Evolutionary conservation across 2,329 filamentous ascomycete species (phyloP).

Genomic region (Curvularia sp.): DNA sequence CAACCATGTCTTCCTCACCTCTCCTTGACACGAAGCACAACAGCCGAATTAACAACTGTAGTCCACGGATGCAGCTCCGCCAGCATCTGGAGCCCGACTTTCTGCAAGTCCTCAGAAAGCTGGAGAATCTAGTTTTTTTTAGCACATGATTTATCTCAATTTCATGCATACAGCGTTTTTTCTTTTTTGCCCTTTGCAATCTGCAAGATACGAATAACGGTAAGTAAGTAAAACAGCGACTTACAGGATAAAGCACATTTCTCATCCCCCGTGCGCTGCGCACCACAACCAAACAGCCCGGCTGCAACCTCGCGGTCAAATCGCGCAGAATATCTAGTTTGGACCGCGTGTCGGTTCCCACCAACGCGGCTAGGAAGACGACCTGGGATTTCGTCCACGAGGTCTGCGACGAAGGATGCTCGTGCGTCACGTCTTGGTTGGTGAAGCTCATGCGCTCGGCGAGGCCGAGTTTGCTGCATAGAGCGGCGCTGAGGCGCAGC

Average conservation of each 20-base stretch:
- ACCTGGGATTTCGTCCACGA: slow-evolving; percentile 53
- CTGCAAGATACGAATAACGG: not conserved
- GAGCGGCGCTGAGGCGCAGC: slow-evolving; percentile 39
- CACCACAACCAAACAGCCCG: slow-evolving; percentile 56
- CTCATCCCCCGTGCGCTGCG: slow-evolving; percentile 57
- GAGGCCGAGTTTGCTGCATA: slow-evolving; percentile 52
- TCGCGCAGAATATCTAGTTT: slow-evolving; percentile 54
- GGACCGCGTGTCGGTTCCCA: slow-evolving; percentile 53
- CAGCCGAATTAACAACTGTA: slow-evolving; percentile 60
- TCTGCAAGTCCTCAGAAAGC: slow-evolving; percentile 42
- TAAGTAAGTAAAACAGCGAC: slow-evolving; percentile 23
- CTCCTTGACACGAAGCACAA: slow-evolving; percentile 47
- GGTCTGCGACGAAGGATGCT: not conserved
- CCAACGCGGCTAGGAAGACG: slow-evolving; percentile 60
- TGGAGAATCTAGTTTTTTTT: slow-evolving; percentile 51
- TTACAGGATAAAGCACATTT: slow-evolving; percentile 58
- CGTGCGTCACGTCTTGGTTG: slow-evolving; percentile 44
- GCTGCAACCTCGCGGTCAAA: slow-evolving; percentile 51
- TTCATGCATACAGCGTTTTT: too few species aligned
- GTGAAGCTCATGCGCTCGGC: slow-evolving; percentile 50
- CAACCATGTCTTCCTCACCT: too few species aligned
- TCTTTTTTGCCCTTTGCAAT: too few species aligned
- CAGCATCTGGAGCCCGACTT: slow-evolving; percentile 50
- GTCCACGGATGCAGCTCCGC: slow-evolving; percentile 59
- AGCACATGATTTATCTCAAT: not conserved